Evolutionary conservation across 2,329 filamentous ascomycete species (phyloP).

Genomic region (Alternaria ventricosa): DNA sequence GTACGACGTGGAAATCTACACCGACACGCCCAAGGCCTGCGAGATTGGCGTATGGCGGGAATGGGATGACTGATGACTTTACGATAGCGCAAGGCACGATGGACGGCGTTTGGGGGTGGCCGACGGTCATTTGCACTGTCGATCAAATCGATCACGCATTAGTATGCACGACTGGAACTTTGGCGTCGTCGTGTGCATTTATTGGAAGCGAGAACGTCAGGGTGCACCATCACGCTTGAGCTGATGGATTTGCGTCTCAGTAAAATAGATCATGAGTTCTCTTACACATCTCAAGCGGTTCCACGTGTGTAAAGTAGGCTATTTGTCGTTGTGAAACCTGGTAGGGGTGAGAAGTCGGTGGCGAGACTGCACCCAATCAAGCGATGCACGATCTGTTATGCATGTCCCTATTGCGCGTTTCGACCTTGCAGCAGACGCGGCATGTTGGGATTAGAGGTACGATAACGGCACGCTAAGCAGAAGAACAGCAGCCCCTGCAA

Average conservation of each 20-base stretch:
- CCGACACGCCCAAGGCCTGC: constrained; percentile 54
- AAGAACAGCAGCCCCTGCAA: constrained; percentile 12
- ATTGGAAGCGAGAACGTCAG: not conserved
- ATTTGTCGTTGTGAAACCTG: constrained; percentile 17
- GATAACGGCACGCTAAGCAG: constrained; percentile 30
- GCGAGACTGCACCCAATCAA: constrained; percentile 37
- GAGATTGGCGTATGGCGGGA: constrained; percentile 55
- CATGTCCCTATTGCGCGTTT: constrained; percentile 30
- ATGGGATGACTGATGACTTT: constrained; percentile 46
- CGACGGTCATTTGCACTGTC: constrained; percentile 9
- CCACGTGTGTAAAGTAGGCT: not conserved
- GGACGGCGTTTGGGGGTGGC: not conserved
- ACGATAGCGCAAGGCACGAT: not conserved
- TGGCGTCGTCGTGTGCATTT: not conserved
- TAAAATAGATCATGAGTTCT: not conserved
- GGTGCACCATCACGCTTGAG: not conserved
- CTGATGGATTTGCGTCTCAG: not conserved
- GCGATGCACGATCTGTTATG: constrained; percentile 32
- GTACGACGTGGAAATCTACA: constrained; percentile 58
- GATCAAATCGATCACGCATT: constrained; percentile 4
- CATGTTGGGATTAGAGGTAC: constrained; percentile 21
- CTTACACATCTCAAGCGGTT: constrained; percentile 2
- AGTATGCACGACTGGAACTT: not conserved
- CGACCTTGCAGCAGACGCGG: constrained; percentile 26
- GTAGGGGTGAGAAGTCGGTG: constrained; percentile 23